phyloP scores from a whole-genome alignment of 202 grass and related monocot genomes.

The Eragrostis tef region DNA sequence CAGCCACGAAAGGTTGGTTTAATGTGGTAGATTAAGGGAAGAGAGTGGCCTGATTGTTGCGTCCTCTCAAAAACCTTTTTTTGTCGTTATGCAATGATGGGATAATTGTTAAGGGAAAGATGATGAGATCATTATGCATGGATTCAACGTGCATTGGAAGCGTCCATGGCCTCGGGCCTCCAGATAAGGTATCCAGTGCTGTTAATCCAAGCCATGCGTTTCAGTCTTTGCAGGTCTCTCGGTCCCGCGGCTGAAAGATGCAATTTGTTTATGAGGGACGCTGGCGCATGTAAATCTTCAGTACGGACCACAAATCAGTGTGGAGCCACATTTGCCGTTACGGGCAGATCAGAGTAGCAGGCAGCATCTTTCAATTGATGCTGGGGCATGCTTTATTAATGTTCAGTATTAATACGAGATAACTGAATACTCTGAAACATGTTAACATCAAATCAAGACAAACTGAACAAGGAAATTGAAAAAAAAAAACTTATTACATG shows the following conservation, averaged over 20 bases:
- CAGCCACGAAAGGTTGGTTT: neutral
- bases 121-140: neutral
- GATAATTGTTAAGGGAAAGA: neutral
- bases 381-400: no score
- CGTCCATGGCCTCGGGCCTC: neutral
- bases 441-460: no score
- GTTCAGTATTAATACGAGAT: no score
- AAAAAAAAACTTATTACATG: no score
- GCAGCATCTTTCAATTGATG: no score
- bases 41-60: no score
- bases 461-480: no score
- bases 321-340: constrained; percentile 14
- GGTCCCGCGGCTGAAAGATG: neutral
- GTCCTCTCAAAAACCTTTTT: neutral
- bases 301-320: constrained; percentile 25
- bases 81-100: neutral
- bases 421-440: no score
- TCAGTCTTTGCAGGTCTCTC: constrained; percentile 7
- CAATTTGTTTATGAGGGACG: constrained; percentile 41
- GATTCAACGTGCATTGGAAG: neutral
- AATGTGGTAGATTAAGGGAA: neutral
- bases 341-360: no score
- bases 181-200: neutral
- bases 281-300: neutral
- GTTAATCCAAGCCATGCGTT: constrained; percentile 27